These are phyloP conservation scores for Aspergillus sojae DNA, from an alignment of 2,329 filamentous ascomycete species.

Conservation along the genomic window DNA sequence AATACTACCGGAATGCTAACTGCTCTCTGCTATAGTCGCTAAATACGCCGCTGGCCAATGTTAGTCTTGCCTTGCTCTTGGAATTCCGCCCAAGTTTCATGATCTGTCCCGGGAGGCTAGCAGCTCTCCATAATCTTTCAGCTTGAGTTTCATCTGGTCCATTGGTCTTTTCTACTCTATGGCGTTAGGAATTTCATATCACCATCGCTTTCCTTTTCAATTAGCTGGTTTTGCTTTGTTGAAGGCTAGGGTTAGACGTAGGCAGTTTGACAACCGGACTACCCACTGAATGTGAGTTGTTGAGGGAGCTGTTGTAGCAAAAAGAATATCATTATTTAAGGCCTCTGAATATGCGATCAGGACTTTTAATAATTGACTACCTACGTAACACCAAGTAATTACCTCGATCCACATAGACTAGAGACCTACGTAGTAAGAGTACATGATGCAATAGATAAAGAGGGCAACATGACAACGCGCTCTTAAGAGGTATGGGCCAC, in stretches of 20 bases:
- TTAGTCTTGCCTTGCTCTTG: conserved; percentile 6
- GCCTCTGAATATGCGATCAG: background rate
- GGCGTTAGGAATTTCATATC: conserved; percentile 25
- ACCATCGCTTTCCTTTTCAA: background rate
- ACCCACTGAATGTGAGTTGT: background rate
- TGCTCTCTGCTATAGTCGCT: conserved; percentile 48
- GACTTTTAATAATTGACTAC: background rate
- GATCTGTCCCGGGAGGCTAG: conserved; percentile 4
- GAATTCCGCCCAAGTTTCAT: conserved; percentile 3
- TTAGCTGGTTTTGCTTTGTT: background rate
- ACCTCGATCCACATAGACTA: background rate
- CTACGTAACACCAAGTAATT: background rate
- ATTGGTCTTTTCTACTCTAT: conserved; percentile 17
- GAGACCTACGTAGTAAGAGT: background rate
- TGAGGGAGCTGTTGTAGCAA: background rate
- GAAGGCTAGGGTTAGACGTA: conserved; percentile 8
- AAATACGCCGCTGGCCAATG: conserved; percentile 32
- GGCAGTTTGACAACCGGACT: background rate
- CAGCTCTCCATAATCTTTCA: conserved; percentile 4
- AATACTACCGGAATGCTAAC: conserved; percentile 10
- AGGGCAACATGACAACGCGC: background rate
- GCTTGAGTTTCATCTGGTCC: conserved; percentile 7
- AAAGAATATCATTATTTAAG: background rate
- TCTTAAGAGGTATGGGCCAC: background rate
- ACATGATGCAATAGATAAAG: background rate